These are phyloP conservation scores for Mycena pura DNA, from an alignment of 768 basidiomycete species.

Conservation along the genomic window DNA sequence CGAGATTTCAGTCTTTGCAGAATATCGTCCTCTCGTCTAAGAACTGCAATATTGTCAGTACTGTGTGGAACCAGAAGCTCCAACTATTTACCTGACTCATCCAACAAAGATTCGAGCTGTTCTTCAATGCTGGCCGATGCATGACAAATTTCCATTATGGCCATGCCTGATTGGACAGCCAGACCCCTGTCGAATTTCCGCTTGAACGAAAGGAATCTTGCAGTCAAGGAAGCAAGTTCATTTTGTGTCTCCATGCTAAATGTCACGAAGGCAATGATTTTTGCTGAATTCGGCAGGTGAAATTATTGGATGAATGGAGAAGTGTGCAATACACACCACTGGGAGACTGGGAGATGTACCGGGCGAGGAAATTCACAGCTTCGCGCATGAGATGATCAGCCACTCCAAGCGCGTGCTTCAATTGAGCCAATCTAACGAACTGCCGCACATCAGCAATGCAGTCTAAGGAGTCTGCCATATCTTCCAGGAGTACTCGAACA, in stretches of 20 bases:
- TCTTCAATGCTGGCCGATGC: conserved; percentile 20
- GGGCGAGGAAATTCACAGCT: conserved; percentile 31
- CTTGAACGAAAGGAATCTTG: conserved; percentile 27
- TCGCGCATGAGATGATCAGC: conserved; percentile 30
- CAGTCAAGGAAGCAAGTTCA: conserved; percentile 26
- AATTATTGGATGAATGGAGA: no score
- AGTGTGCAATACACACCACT: conserved; percentile 19
- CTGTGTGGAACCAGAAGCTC: no score
- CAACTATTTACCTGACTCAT: no score
- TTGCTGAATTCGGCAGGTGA: no score
- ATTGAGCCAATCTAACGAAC: conserved; percentile 28
- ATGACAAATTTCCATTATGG: no score
- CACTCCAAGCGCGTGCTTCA: conserved; percentile 32
- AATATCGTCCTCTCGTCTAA: not conserved
- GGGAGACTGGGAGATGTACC: conserved; percentile 15
- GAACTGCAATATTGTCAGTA: no score
- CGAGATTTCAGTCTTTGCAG: not conserved
- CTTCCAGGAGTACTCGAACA: conserved; percentile 18
- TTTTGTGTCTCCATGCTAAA: not conserved
- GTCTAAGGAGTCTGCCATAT: conserved; percentile 31
- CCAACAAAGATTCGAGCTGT: conserved; percentile 17
- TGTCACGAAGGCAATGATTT: not conserved
- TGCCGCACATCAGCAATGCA: conserved; percentile 33
- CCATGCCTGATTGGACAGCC: conserved; percentile 26
- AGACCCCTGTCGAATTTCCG: conserved; percentile 33